Percentiles rank a stretch among this genome's conserved stretches.
These are phyloP conservation scores for Xylaria telfairii DNA, from an alignment of 495 filamentous ascomycete species.

Conservation along the genomic window DNA sequence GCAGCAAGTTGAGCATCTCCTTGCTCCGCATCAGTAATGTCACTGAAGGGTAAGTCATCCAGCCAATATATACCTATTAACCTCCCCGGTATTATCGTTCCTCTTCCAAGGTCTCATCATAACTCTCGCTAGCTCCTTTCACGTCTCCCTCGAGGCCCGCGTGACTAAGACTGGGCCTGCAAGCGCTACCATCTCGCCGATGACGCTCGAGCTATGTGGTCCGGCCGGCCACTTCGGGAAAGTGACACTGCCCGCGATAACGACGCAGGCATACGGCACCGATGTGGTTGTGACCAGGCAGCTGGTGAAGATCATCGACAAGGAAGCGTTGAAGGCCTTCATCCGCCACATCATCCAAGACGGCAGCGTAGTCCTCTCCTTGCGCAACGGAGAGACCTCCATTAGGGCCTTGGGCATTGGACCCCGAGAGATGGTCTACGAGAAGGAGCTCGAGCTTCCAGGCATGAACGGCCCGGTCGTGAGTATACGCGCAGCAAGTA, in stretches of 20 bases:
- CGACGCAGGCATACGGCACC: conserved; percentile 29
- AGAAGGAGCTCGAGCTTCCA: conserved; percentile 32
- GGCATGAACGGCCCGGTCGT: conserved; percentile 38
- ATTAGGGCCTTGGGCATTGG: conserved; percentile 27
- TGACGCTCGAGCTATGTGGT: conserved; percentile 42
- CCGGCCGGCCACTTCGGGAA: conserved; percentile 36
- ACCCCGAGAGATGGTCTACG: conserved; percentile 31
- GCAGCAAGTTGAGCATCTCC: conserved; percentile 37
- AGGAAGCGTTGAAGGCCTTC: conserved; percentile 35
- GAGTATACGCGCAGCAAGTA: conserved; percentile 17
- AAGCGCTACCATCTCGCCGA: conserved; percentile 31
- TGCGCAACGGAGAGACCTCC: conserved; percentile 36
- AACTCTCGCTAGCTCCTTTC: conserved; percentile 28
- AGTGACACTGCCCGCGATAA: conserved; percentile 38
- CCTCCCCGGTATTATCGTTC: background rate
- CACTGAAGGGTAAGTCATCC: conserved; percentile 36
- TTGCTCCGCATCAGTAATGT: conserved; percentile 40
- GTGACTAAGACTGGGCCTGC: conserved; percentile 38
- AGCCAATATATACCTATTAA: background rate
- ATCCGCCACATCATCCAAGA: conserved; percentile 27
- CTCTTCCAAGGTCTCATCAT: background rate
- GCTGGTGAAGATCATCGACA: conserved; percentile 35
- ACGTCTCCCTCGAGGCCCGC: conserved; percentile 32
- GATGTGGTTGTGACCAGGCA: conserved; percentile 37
- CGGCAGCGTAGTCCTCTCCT: conserved; percentile 24